Conservation (phyloP, 306 rosid genomes). For the Sicyos baderoa region DNA sequence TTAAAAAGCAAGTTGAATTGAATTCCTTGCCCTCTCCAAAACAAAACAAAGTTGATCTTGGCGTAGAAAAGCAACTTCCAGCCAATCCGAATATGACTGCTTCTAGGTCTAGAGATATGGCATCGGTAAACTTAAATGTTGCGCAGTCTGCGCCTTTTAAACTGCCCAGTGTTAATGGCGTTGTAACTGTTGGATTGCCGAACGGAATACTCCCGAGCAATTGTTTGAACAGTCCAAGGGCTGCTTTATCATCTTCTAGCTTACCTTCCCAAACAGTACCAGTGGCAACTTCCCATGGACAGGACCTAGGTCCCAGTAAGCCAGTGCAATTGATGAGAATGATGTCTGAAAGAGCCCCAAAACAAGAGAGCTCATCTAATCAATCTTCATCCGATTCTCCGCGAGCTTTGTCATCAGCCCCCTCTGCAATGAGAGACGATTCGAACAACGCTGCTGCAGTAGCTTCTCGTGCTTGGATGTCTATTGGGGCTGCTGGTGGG, state of each 20-base stretch:
- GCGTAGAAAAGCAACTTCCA: conserved; percentile 46
- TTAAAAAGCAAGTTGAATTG: conserved; percentile 61
- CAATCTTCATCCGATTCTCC: conserved; percentile 51
- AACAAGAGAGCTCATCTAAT: conserved; percentile 54
- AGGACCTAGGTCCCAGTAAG: conserved; percentile 57
- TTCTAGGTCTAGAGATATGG: conserved; percentile 53
- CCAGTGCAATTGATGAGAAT: conserved; percentile 77
- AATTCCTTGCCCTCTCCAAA: conserved; percentile 51
- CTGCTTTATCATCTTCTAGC: conserved; percentile 46
- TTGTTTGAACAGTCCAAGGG: conserved; percentile 37
- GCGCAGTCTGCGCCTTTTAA: conserved; percentile 46
- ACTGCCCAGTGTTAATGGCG: conserved; percentile 50
- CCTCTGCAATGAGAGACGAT: conserved; percentile 52
- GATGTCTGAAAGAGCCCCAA: conserved; percentile 58
- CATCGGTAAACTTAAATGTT: conserved; percentile 37
- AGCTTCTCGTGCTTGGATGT: conserved; percentile 99
- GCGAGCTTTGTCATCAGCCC: conserved; percentile 38
- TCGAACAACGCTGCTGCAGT: conserved; percentile 67
- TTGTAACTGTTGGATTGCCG: conserved; percentile 45
- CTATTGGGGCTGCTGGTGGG: conserved; percentile 85
- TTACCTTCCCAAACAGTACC: conserved; percentile 45
- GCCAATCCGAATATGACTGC: conserved; percentile 40
- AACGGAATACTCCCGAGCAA: conserved; percentile 50
- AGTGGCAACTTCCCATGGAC: conserved; percentile 49
- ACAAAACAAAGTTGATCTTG: conserved; percentile 44